Base-by-base conservation (phyloP, 2,329 filamentous ascomycete genomes). In the Aspergillus sp. region DNA sequence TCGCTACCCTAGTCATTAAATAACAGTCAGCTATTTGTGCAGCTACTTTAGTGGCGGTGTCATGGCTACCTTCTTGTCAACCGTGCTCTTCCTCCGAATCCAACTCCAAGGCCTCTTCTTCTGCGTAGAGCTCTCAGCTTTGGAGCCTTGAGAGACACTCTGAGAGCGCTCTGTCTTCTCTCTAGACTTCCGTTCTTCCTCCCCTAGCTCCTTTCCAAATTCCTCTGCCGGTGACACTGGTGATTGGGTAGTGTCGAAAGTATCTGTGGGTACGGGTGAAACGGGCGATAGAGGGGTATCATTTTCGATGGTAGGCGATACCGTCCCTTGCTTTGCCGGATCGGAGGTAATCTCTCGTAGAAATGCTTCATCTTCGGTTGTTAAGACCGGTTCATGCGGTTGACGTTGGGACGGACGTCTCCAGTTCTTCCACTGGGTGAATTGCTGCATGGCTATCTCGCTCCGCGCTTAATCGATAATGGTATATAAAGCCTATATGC, bases 331-430 rank as follows among this genome's bases (percentile, higher is more conserved):
- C 7, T 75, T 75, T 9, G 73, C 66, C 21, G 76, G 71, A 38
- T 81, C 77, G 7, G 80, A 78, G 3, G 81, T 81, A 32, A 87
- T 80, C 36, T 76, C 75, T 57, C 80, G 76, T 36, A 88, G 73
- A 65, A 87, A 88, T 55, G 80, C 77, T 65, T 87, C 83, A 63
- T 88, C 86, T 67, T 87, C 85, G n/a, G 84, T 80, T 17, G 83
- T 85, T n/a, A 88, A 71, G 2, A 88, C 80, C 70, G 67, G 80
- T 52, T 70, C 72, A 30, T 74, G 74, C 4, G 72, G 63, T 57
- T 70, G 58, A 56, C 67, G 55, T 64, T 70, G 67, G 60, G 75
- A 73, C 15, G 71, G 69, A 47, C 70, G 75, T 53, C 71, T 70
- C 63, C 76, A 79, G 57, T 72, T 69, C 57, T 75, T 78, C 50